Evolutionary conservation across 202 grass and related monocot genomes (phyloP), one percentile per base, ranked within the genome.

Genomic region (Setaria viridis): DNA sequence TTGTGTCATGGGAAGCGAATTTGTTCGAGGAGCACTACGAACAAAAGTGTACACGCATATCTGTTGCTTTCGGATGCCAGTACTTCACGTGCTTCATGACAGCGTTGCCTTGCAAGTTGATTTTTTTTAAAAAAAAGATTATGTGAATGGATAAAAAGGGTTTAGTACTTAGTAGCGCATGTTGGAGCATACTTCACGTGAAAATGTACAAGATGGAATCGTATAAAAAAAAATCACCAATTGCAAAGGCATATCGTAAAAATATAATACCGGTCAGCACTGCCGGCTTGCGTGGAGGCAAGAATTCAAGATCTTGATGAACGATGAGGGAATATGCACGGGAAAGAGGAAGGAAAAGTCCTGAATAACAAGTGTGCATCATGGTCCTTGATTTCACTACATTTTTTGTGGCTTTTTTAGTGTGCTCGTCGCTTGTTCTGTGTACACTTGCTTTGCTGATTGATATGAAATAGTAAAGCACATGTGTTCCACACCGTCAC

Each of bases 31-130:
- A 4, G 30, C 67, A 37, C 60, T 69, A 80, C 59, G 13, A 25
- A 83, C 39, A 41, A 41, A 75, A 49, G 30, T 37, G 37, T 49
- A 39, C 12, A 30, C 16, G 47, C 65, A 30, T n/a, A 7, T n/a
- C 5, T 10, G 2, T 45, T 29, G 53, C 45, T 30, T 3, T 62
- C 33, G 3, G 34, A 21, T 78, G 63, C 5, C 56, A 58, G 21
- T 81, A 15, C 74, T 80, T 72, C 78, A 71, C 78, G 35, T 86
- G 83, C 55, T 82, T 57, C 72, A 11, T 32, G 70, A 64, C 34
- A 58, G 51, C 8, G 9, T 63, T 64, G 47, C 83, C 78, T 65
- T 64, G 1, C 9, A 70, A n/a, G 53, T 75, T 60, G 12, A 29
- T 62, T 60, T 80, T 51, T 32, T 59, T 6, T 0, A 4, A 4